Evolutionary conservation across 108 stramenopile genomes (phyloP).

Genomic region (Asterionellopsis glacialis): DNA sequence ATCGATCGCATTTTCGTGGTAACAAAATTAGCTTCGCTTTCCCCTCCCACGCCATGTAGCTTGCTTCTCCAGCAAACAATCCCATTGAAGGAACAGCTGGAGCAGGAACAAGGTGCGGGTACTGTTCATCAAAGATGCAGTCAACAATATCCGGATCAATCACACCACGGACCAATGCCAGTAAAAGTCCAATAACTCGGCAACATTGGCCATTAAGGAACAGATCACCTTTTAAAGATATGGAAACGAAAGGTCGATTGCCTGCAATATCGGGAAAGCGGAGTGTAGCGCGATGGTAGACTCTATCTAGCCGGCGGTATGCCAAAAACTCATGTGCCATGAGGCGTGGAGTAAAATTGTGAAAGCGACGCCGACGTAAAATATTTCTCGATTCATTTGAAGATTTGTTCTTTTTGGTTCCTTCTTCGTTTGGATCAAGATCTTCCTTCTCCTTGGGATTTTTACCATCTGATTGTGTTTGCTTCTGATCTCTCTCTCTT

Average conservation of each 20-base stretch:
- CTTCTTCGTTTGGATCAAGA: neutral
- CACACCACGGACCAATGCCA: conserved; percentile 58
- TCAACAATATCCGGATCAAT: conserved; percentile 68
- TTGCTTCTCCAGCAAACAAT: conserved; percentile 48
- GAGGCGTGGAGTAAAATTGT: conserved; percentile 64
- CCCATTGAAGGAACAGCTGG: conserved; percentile 56
- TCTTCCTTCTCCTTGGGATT: conserved; percentile 3
- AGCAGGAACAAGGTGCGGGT: conserved; percentile 64
- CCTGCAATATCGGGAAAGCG: conserved; percentile 20
- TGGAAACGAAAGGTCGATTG: conserved; percentile 50
- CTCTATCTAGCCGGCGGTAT: conserved; percentile 59
- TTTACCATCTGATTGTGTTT: conserved; percentile 4
- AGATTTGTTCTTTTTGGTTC: conserved; percentile 1
- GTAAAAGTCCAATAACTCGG: conserved; percentile 58
- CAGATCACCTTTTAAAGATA: conserved; percentile 66
- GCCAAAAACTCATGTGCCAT: conserved; percentile 73
- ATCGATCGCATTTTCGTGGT: conserved; percentile 45
- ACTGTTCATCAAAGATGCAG: conserved; percentile 78
- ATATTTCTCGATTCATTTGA: conserved; percentile 11
- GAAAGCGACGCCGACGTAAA: conserved; percentile 57
- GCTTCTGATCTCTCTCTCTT: conserved; percentile 9
- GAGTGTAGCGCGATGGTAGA: conserved; percentile 72
- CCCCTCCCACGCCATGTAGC: conserved; percentile 68
- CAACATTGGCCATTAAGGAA: conserved; percentile 65
- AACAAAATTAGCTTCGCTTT: conserved; percentile 51